Conservation (phyloP, 1,139 yeast genomes). For the Geotrichum restrictum region DNA sequence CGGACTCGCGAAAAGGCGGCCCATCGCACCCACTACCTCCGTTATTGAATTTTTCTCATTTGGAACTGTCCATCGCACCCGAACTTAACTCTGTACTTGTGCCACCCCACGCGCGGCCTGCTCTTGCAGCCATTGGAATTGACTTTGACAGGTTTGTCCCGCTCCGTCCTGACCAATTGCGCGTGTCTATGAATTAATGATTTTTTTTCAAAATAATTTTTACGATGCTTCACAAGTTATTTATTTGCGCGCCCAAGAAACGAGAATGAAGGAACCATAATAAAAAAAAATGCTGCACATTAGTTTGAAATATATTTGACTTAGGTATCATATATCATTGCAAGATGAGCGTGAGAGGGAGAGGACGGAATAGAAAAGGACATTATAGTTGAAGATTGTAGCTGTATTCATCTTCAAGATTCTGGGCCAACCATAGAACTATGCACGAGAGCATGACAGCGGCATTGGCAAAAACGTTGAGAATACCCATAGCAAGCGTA, state of each 20-base stretch:
- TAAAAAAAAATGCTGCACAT: background rate
- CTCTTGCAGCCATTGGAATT: slow-evolving; percentile 34
- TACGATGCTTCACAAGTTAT: slow-evolving; percentile 3
- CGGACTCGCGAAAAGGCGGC: slow-evolving; percentile 43
- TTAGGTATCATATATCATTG: background rate
- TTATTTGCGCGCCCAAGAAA: background rate
- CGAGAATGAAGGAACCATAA: background rate
- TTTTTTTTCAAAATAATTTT: background rate
- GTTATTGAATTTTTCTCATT: slow-evolving; percentile 40
- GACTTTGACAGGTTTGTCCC: slow-evolving; percentile 41
- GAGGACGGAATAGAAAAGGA: background rate
- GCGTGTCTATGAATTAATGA: slow-evolving; percentile 12
- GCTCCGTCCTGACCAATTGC: slow-evolving; percentile 36
- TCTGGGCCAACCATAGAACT: slow-evolving; percentile 86
- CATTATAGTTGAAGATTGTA: slow-evolving; percentile 74
- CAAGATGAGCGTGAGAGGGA: background rate
- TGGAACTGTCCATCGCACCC: slow-evolving; percentile 43
- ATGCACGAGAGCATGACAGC: slow-evolving; percentile 84
- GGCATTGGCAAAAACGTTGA: slow-evolving; percentile 77
- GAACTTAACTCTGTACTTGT: slow-evolving; percentile 40
- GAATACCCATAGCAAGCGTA: slow-evolving; percentile 90
- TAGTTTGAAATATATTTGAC: slow-evolving; percentile 2
- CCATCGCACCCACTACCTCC: slow-evolving; percentile 42
- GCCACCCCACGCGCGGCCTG: slow-evolving; percentile 41
- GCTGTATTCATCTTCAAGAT: slow-evolving; percentile 91